A percentile compares a stretch with the other conserved stretches of the same genome.
phyloP scores from a whole-genome alignment of 371 early-diverging fungal species.

The Apophysomyces ossiformis region DNA sequence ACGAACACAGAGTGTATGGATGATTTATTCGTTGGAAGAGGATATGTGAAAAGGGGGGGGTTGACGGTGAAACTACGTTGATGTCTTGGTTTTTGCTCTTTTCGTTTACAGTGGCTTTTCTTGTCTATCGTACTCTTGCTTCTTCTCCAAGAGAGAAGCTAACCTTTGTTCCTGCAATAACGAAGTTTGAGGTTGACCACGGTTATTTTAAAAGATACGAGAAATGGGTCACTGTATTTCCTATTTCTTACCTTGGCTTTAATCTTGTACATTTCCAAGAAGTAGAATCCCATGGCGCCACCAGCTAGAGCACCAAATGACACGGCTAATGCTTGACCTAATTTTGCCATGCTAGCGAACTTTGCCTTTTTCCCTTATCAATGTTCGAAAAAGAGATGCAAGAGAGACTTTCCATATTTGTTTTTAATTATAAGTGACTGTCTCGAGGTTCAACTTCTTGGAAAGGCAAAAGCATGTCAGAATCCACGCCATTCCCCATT shows the following conservation, averaged over 20 bases:
- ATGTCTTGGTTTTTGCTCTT: not conserved
- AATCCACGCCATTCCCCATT: slow-evolving; percentile 50
- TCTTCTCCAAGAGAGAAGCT: slow-evolving; percentile 43
- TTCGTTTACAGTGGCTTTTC: slow-evolving; percentile 18
- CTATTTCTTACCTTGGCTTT: slow-evolving; percentile 39
- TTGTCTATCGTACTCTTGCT: slow-evolving; percentile 36
- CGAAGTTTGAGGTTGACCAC: not conserved
- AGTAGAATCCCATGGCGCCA: slow-evolving; percentile 50
- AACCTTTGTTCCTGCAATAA: slow-evolving; percentile 40
- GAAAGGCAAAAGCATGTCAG: not conserved
- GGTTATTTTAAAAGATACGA: not conserved
- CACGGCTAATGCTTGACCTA: slow-evolving; percentile 43
- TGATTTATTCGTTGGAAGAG: too few species aligned
- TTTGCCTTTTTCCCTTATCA: not conserved
- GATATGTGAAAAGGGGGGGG: not conserved
- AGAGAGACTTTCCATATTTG: too few species aligned
- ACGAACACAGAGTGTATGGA: too few species aligned
- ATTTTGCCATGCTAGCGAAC: slow-evolving; percentile 25
- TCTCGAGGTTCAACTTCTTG: too few species aligned
- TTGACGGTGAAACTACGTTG: not conserved
- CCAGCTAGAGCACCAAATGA: slow-evolving; percentile 53
- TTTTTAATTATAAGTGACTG: too few species aligned
- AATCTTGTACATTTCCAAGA: slow-evolving; percentile 54
- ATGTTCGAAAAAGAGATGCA: not conserved
- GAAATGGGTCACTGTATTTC: not conserved